Evolutionary conservation across 345 rosid genomes (phyloP), one percentile per base, ranked within the genome.

Genomic region (Ceriops tagal): DNA sequence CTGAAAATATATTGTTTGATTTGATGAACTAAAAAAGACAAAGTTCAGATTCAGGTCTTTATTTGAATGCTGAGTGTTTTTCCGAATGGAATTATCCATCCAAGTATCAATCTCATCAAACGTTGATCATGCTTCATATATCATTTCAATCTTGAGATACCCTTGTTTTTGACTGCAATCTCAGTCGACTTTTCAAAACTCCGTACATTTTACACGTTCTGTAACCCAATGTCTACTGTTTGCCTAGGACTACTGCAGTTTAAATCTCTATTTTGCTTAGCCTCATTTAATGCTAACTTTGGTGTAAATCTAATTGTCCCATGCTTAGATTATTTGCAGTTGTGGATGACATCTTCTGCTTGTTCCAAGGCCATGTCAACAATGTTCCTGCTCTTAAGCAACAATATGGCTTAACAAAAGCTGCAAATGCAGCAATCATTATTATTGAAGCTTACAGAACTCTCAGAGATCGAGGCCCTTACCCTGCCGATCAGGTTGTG

Each of bases 391-490:
- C 77, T 58, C 92, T 92, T 61, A 95, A 89, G 83, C 99, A 95
- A 74, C 99, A 90, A 67, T 95, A 95, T 79, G 98, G 96, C 64
- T 77, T 95, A 27, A 86, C 67, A 75, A 95, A 92, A 80, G 75
- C 93, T 11, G 92, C 96, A 30, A 92, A 92, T 19, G 99, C 90
- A 80, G 99, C 81, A 67, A 88, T 87, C 53, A 86, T 95, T 55
- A 76, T 95, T 65, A 85, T 92, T 20, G 99, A 95, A 80, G 96
- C 99, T 19, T 95, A 85, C 62, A 83, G 97, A 79, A 85, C 96
- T 51, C 93, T 92, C 28, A 85, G 98, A 70, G 99, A 92, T 67
- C 89, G 99, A 63, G 93, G 99, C 70, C 97, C 98, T 35, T 95
- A 95, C 65, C 89, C 98, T 62, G 89, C 91, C 0, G 96, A 90